Percentiles rank a stretch among this genome's conserved stretches.
Evolutionary conservation across 2,329 filamentous ascomycete species (phyloP).

Genomic region (Neopestalotiopsis sp.): DNA sequence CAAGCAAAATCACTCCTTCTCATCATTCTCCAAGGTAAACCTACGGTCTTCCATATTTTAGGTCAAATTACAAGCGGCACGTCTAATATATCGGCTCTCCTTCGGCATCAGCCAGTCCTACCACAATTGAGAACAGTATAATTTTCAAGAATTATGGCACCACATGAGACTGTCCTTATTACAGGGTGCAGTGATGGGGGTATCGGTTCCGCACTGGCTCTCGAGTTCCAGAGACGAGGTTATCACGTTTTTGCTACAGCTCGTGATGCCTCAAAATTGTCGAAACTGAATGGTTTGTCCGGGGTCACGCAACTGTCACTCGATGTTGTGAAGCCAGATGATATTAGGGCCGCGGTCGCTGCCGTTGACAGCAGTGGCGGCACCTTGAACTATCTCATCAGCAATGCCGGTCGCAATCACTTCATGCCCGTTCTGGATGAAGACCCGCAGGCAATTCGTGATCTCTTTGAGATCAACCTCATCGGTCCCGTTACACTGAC

Average conservation of each 20-base stretch:
- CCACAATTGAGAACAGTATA: not conserved
- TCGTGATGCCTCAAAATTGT: conserved; percentile 32
- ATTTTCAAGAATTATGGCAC: not conserved
- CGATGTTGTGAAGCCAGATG: conserved; percentile 35
- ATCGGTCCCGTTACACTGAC: conserved; percentile 22
- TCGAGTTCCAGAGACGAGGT: conserved; percentile 4
- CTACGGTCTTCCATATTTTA: too few relatives aligned
- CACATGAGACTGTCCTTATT: conserved; percentile 15
- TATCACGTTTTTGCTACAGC: conserved; percentile 27
- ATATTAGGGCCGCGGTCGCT: conserved; percentile 30
- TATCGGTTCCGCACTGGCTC: conserved; percentile 29
- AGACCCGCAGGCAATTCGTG: conserved; percentile 19
- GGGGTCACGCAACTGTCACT: conserved; percentile 32
- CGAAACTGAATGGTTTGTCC: conserved; percentile 23
- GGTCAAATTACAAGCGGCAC: too few relatives aligned
- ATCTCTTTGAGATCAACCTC: conserved; percentile 25
- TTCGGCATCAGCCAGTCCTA: not conserved
- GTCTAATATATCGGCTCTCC: too few relatives aligned
- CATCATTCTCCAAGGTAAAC: too few relatives aligned
- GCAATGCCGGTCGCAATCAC: conserved; percentile 31
- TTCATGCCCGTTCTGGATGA: conserved; percentile 24
- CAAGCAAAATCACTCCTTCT: too few relatives aligned
- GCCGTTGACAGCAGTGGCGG: conserved; percentile 11
- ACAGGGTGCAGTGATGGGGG: conserved; percentile 26
- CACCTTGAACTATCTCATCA: conserved; percentile 31